Evolutionary conservation across 2,329 filamentous ascomycete species (phyloP), one percentile per base, ranked within the genome.

Genomic region (Clarireedia sp.): DNA sequence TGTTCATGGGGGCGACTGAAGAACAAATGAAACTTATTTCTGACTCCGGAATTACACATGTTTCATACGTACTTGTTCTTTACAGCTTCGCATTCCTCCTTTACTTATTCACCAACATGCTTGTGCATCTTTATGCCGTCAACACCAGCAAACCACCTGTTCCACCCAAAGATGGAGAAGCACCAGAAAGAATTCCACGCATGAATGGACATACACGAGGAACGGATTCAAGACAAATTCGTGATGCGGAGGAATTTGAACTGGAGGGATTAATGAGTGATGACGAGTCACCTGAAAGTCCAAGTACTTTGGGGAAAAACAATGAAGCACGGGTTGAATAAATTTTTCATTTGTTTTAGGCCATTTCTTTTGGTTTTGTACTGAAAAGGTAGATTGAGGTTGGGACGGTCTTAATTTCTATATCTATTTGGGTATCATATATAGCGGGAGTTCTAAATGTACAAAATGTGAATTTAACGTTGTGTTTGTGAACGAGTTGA

Each of bases 1-100:
- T 99, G 41, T 99, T 99, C 74, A 95, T 97, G 90, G 88, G 90
- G 33, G 92, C 94, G 16, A 97, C 90, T 0, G 94, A 97, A 70
- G 91, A 99, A 73, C 94, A 97, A 72, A 96, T 97, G 89, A 67
- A 77, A 21, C 75, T 96, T 1, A 76, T 97, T 5, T 78, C 82
- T 41, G 75, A 81, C 40, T 86, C 88, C 0, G 79, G 84, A 57
- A 84, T 97, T 65, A 90, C 90, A 24, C 90, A 95, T 67, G 89
- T 97, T 43, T 86, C 91, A 5, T 99, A 97, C 70, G 83, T 97
- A 41, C 78, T 99, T 24, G 91, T 97, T 52, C 75, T 96, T 9
- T 97, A 87, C 77, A 95, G 89, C 65, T 77, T 96, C 51, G 86
- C 92, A 23, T 96, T 95, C 71, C 72, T 99, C 19, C 71, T 96